Percentiles rank a stretch among this genome's conserved stretches.
phyloP scores from a whole-genome alignment of 2,329 filamentous ascomycete species.

The Pochonia chlamydosporia region DNA sequence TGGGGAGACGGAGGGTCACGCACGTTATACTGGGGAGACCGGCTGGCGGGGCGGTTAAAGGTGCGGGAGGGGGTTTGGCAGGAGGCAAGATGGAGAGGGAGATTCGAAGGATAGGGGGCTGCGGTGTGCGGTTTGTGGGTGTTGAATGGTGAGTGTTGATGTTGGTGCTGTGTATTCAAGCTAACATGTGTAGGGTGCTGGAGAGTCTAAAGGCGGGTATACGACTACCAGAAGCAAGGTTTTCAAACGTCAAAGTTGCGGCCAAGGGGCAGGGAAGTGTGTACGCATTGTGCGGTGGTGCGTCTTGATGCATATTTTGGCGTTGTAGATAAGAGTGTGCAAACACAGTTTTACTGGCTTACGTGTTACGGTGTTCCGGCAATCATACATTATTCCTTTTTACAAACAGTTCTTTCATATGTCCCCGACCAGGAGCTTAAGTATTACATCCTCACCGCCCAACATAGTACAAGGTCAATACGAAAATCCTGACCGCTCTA shows the following conservation, averaged over 20 bases:
- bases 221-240: slow-evolving; percentile 68
- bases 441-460: too few relatives aligned
- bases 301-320: slow-evolving; percentile 1
- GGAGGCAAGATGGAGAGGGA: slow-evolving; percentile 77
- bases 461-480: too few relatives aligned
- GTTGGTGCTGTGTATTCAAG: too few relatives aligned
- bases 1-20: slow-evolving; percentile 70
- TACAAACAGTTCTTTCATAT: too few relatives aligned
- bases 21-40: slow-evolving; percentile 75
- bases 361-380: too few relatives aligned
- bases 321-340: not conserved
- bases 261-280: slow-evolving; percentile 60
- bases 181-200: too few relatives aligned
- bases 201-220: slow-evolving; percentile 74
- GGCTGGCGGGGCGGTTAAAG: slow-evolving; percentile 31
- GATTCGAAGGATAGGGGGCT: slow-evolving; percentile 60
- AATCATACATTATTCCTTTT: too few relatives aligned
- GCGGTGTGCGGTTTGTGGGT: slow-evolving; percentile 69
- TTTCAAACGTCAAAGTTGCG: slow-evolving; percentile 58
- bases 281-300: slow-evolving; percentile 38
- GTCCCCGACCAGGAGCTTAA: too few relatives aligned
- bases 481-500: too few relatives aligned
- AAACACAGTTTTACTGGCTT: not conserved
- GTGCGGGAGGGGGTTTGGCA: slow-evolving; percentile 69
- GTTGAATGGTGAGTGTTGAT: slow-evolving; percentile 76